Evolutionary conservation across 208 protist species (phyloP), one percentile per base, ranked within the genome.

Genomic region (Acanthamoeba castellanii): DNA sequence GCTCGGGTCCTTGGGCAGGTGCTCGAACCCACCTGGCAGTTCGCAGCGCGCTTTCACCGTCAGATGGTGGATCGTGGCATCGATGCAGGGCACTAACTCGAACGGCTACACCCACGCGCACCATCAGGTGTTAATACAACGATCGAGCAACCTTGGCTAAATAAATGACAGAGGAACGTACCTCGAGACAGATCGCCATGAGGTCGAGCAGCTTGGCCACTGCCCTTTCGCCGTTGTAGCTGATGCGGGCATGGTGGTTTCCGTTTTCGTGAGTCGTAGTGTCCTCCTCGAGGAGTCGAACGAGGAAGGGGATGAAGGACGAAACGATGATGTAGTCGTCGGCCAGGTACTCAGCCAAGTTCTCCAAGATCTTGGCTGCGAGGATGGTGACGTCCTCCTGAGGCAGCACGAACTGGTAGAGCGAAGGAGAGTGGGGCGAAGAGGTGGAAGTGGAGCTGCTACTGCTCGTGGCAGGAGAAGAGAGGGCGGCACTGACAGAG

Each of bases 321-420:
- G 74, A 45, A 13, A 11, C 34, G 34, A 84, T 55, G 34, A 84
- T 30, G 74, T 30, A 84, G 13, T 84, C 45, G 45, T 84, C 74
- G 34, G 45, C 37, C 34, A 84, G 74, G 37, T n/a, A 84, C 13
- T 84, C 74, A 22, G 37, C 74, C 37, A 84, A 34, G 74, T 84
- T 50, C 74, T 84, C 74, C 74, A 84, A 55, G 74, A 84, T 84
- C 74, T 84, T 84, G 74, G 74, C 74, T 5, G 74, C 74, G 25
- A 84, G 74, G 45, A 84, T 84, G 20, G 22, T 52, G 42, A 84
- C 42, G 37, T 84, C 74, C 45, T 84, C 74, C 25, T 84, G 74
- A 0, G 74, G 74, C 37, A 84, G 45, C 45, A 52, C 45, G 22
- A 84, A 84, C 74, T 84, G 74, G 32, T 84, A 84, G 74, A 84